Evolutionary conservation across 148 eudicot species (phyloP).

Genomic region (Tetragonia tetragonoides): DNA sequence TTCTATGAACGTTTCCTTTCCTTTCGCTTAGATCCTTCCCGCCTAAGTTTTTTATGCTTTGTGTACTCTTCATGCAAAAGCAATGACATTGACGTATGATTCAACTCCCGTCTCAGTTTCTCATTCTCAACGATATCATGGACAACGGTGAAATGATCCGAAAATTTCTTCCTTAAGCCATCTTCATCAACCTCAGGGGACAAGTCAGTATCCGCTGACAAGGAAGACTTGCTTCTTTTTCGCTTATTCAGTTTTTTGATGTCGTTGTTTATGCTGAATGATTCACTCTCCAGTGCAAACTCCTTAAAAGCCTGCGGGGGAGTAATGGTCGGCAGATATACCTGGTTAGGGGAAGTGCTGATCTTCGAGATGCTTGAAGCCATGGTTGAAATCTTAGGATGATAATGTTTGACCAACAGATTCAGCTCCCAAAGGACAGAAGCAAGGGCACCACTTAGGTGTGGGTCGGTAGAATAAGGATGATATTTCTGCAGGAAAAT

Average conservation of each 20-base stretch:
- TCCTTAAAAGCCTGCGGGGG: slow-evolving; percentile 80
- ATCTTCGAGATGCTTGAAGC: slow-evolving; percentile 71
- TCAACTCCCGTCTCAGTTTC: slow-evolving; percentile 59
- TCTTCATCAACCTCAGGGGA: slow-evolving; percentile 47
- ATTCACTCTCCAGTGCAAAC: slow-evolving; percentile 54
- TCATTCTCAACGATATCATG: slow-evolving; percentile 59
- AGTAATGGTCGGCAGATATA: slow-evolving; percentile 47
- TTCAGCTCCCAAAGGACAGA: slow-evolving; percentile 95
- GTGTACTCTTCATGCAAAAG: slow-evolving; percentile 55
- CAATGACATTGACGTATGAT: slow-evolving; percentile 38
- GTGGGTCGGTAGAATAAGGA: slow-evolving; percentile 82
- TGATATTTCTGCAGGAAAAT: slow-evolving; percentile 66
- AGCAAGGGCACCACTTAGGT: slow-evolving; percentile 89
- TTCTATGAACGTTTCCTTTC: slow-evolving; percentile 12
- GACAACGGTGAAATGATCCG: slow-evolving; percentile 54
- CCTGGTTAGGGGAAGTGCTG: slow-evolving; percentile 49
- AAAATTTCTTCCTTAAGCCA: slow-evolving; percentile 57
- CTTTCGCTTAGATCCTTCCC: slow-evolving; percentile 4
- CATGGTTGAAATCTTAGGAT: slow-evolving; percentile 66
- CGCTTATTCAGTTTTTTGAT: slow-evolving; percentile 47
- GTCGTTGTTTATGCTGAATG: slow-evolving; percentile 33
- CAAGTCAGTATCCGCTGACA: slow-evolving; percentile 18
- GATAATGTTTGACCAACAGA: slow-evolving; percentile 74
- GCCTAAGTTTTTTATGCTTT: slow-evolving; percentile 33
- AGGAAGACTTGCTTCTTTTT: slow-evolving; percentile 35